Percentiles rank a stretch among this genome's conserved stretches.
phyloP scores from a whole-genome alignment of 495 filamentous ascomycete species.

The Penicillium coprophilum region DNA sequence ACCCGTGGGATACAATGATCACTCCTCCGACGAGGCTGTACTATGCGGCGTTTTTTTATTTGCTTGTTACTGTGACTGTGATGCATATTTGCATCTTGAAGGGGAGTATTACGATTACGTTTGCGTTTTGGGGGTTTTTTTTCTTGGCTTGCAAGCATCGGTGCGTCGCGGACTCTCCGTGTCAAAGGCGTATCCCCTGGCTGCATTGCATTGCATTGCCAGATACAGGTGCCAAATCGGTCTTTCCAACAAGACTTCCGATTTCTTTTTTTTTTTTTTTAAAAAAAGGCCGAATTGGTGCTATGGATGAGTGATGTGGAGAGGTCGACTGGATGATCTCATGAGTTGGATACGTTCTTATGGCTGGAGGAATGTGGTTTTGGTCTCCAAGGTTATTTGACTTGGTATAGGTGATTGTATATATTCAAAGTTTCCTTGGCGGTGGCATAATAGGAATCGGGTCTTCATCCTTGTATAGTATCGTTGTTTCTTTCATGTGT shows the following conservation, averaged over 20 bases:
- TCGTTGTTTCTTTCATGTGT: not conserved
- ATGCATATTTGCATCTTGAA: slow-evolving; percentile 1
- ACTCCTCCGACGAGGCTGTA: slow-evolving; percentile 20
- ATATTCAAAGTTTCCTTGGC: not conserved
- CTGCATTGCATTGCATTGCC: not conserved
- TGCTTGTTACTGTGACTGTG: slow-evolving; percentile 1
- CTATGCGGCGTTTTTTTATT: slow-evolving; percentile 23
- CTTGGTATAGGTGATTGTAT: not conserved
- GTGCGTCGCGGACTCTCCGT: not conserved
- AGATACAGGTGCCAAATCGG: not conserved
- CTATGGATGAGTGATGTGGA: slow-evolving; percentile 1
- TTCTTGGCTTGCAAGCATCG: not conserved
- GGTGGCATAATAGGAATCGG: slow-evolving; percentile 5
- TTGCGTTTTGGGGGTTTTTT: not conserved
- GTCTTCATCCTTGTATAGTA: slow-evolving; percentile 6
- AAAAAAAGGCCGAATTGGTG: not conserved
- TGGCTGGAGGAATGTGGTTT: not conserved
- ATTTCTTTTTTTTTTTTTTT: too few relatives aligned
- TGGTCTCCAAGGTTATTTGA: not conserved
- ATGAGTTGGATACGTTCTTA: slow-evolving; percentile 6
- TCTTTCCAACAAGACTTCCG: not conserved
- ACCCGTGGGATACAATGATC: slow-evolving; percentile 18
- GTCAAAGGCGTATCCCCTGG: not conserved
- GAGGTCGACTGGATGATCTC: slow-evolving; percentile 6
- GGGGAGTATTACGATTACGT: slow-evolving; percentile 8